These are phyloP conservation scores for Centella asiatica DNA, from an alignment of 129 eudicot species.

Conservation along the genomic window DNA sequence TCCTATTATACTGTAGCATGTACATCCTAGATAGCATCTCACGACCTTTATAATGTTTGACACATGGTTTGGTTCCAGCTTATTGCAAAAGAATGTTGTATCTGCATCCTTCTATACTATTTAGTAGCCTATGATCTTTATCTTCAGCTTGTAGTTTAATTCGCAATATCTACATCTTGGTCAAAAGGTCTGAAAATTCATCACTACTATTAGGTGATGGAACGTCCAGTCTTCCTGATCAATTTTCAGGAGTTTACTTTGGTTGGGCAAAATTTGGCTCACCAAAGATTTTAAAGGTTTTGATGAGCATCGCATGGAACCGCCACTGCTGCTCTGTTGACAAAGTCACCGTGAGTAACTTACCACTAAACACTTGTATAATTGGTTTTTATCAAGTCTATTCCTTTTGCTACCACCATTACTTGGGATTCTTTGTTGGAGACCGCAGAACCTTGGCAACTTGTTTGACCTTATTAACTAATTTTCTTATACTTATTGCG, in stretches of 20 bases:
- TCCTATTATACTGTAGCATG: not conserved
- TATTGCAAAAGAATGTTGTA: not conserved
- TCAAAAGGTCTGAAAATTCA: not conserved
- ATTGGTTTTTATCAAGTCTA: not conserved
- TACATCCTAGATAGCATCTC: not conserved
- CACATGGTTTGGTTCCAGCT: no score
- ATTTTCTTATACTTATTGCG: no score
- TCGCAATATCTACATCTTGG: not conserved
- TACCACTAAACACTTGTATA: not conserved
- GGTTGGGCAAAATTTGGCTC: slow-evolving; percentile 61
- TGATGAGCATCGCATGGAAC: slow-evolving; percentile 56
- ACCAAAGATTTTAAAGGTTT: slow-evolving; percentile 35
- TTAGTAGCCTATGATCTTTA: not conserved
- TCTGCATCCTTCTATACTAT: not conserved
- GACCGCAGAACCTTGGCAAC: no score
- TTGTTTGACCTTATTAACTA: no score
- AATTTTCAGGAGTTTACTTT: slow-evolving; percentile 59
- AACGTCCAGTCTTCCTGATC: slow-evolving; percentile 43
- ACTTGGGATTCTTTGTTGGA: no score
- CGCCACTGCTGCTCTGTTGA: slow-evolving; percentile 20
- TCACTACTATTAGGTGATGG: slow-evolving; percentile 29
- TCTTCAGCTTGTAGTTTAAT: not conserved
- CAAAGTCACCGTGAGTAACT: slow-evolving; percentile 48
- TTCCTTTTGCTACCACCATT: no score
- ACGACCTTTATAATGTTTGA: not conserved